Conservation (phyloP, 2,329 filamentous ascomycete species). For the Colletotrichum sp. region DNA sequence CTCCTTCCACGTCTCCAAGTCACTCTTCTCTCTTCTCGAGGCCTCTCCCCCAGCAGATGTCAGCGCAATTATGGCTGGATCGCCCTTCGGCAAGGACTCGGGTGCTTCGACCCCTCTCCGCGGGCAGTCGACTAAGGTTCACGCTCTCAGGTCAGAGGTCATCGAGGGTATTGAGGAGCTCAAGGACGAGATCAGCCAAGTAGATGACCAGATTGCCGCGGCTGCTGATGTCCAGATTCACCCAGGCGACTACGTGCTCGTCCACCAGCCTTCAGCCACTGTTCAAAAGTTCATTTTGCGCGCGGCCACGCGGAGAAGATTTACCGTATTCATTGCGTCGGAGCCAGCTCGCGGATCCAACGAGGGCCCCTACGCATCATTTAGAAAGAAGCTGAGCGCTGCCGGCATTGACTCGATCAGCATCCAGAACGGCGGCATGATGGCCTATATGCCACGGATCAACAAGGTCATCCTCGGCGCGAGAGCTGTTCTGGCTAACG, state of each 20-base stretch:
- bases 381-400: conserved; percentile 79
- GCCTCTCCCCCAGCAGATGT: conserved; percentile 62
- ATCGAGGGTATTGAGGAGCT: conserved; percentile 95
- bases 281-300: conserved; percentile 90
- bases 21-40: conserved; percentile 88
- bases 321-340: conserved; percentile 87
- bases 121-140: conserved; percentile 49
- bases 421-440: conserved; percentile 84
- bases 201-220: conserved; percentile 90
- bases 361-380: conserved; percentile 52
- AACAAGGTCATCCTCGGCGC: conserved; percentile 95
- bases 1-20: conserved; percentile 72
- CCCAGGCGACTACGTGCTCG: conserved; percentile 89
- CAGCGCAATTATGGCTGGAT: conserved; percentile 39
- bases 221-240: conserved; percentile 92
- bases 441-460: conserved; percentile 92
- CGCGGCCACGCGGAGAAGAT: conserved; percentile 87
- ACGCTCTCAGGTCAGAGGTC: conserved; percentile 87
- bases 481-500: conserved; percentile 86
- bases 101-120: conserved; percentile 56
- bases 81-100: conserved; percentile 50
- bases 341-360: conserved; percentile 50
- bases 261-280: conserved; percentile 83
- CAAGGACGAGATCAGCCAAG: conserved; percentile 91
- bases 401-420: conserved; percentile 84